These are phyloP conservation scores for Microdochium bolleyi DNA, from an alignment of 2,329 filamentous ascomycete species.

Conservation along the genomic window DNA sequence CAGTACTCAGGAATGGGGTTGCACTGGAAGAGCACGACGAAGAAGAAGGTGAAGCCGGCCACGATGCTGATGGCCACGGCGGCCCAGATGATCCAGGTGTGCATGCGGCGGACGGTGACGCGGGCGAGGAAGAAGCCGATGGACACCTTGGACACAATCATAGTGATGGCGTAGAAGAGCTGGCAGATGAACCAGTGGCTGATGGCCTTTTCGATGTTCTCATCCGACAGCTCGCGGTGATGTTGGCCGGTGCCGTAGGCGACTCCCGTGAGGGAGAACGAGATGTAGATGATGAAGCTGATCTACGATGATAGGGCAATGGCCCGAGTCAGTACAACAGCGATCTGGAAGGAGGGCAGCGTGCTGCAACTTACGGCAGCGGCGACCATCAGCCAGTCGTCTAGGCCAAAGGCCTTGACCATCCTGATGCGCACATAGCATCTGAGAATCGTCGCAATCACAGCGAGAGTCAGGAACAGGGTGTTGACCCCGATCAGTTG, in stretches of 20 bases:
- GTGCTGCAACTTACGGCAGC: constrained; percentile 25
- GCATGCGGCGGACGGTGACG: constrained; percentile 3
- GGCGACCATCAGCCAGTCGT: constrained; percentile 29
- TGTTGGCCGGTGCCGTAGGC: constrained; percentile 3
- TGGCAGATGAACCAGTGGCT: constrained; percentile 2
- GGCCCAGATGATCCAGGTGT: constrained; percentile 1
- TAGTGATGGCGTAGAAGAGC: constrained; percentile 3
- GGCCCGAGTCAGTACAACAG: no score
- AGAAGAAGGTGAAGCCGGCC: not conserved
- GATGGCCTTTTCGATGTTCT: not conserved
- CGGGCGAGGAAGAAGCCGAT: constrained; percentile 5
- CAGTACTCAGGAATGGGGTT: constrained; percentile 1
- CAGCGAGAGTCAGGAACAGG: constrained; percentile 16
- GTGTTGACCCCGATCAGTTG: constrained; percentile 22
- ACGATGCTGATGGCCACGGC: not conserved
- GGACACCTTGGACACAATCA: constrained; percentile 5
- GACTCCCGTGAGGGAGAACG: not conserved
- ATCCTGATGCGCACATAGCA: constrained; percentile 23
- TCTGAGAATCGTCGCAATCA: constrained; percentile 20
- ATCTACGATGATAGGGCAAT: not conserved
- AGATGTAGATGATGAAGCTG: constrained; percentile 1
- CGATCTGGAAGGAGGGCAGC: no score
- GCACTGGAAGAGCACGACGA: constrained; percentile 1
- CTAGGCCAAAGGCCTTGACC: constrained; percentile 28
- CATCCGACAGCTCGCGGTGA: not conserved